Evolutionary conservation across 148 eudicot genomes (phyloP).

Genomic region (Suaeda aralocaspica): DNA sequence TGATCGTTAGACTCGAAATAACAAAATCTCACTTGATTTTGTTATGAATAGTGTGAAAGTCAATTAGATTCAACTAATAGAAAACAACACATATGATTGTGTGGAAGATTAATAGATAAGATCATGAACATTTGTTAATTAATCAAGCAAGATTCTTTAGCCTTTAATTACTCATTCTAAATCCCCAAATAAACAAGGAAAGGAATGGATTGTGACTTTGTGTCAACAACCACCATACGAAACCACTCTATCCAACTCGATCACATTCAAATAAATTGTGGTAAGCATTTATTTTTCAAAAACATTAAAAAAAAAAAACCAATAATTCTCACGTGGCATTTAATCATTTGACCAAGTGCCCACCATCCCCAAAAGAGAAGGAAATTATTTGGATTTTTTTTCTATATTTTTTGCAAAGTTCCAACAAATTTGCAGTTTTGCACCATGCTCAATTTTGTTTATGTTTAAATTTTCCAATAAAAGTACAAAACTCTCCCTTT

Average conservation of each 20-base stretch:
- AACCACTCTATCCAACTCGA: neutral
- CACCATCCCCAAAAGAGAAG: conserved; percentile 12
- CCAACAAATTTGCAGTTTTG: conserved; percentile 25
- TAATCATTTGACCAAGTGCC: conserved; percentile 16
- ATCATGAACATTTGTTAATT: too few relatives aligned
- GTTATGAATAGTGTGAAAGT: too few relatives aligned
- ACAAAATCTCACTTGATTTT: too few relatives aligned
- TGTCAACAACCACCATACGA: conserved; percentile 5
- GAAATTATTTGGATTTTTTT: conserved; percentile 25
- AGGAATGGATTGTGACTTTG: too few relatives aligned
- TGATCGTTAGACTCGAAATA: too few relatives aligned
- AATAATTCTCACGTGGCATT: conserved; percentile 5
- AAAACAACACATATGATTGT: too few relatives aligned
- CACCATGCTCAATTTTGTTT: conserved; percentile 17
- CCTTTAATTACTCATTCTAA: too few relatives aligned
- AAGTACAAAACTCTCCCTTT: neutral
- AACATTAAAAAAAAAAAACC: too few relatives aligned
- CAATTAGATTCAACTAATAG: too few relatives aligned
- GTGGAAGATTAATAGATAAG: too few relatives aligned
- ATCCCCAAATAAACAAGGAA: too few relatives aligned
- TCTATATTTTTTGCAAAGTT: conserved; percentile 9
- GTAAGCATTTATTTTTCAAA: neutral
- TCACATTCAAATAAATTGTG: neutral
- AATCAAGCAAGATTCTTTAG: too few relatives aligned
- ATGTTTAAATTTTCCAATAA: neutral